Evolutionary conservation across 2,329 filamentous ascomycete genomes (phyloP), one percentile per base, ranked within the genome.

Genomic region (Fusarium verticillioides): DNA sequence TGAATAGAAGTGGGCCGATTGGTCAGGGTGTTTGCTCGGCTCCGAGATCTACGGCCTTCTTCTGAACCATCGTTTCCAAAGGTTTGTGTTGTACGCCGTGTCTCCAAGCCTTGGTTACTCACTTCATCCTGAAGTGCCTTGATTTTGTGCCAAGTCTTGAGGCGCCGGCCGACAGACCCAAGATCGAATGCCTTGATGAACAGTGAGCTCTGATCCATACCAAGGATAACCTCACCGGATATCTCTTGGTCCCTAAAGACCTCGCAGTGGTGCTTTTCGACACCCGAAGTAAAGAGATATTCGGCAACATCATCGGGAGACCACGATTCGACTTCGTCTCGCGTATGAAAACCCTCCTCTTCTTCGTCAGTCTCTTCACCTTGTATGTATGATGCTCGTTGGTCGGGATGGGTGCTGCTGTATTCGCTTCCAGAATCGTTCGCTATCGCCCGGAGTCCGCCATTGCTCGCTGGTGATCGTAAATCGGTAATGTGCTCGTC

Each of bases 111-210:
- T 49, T 75, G 75, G 49, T 88, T 88, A 72, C 89, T 92, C 46
- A 96, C 91, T 81, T 98, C 94, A 78, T 97, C 94, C 80, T 98
- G 96, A 72, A 98, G 87, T 7, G 90, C 87, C 82, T 97, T 97
- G 81, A 98, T 95, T 83, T 96, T 97, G 82, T 98, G 94, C 96
- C 96, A 98, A 5, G 95, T 97, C 82, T 97, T 97, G 70, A 98
- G 84, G 69, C 96, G 89, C 64, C 94, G 89, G 13, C 96, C 96
- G 75, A 98, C 95, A 7, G 95, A 94, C 23, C 96, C 96, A 74
- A 98, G 87, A 75, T 98, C 94, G 77, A 98, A 97, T 52, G 96
- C 95, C 80, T 97, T 97, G 85, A 98, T 92, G 81, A 98, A 97
- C 21, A 98, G 87, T 43, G 96, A 97, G 64, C 94, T 94, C 83